A percentile compares a stretch with the other conserved stretches of the same genome.
Conservation (phyloP, 805 yeast species). For the Kazachstania bromeliacearum region DNA sequence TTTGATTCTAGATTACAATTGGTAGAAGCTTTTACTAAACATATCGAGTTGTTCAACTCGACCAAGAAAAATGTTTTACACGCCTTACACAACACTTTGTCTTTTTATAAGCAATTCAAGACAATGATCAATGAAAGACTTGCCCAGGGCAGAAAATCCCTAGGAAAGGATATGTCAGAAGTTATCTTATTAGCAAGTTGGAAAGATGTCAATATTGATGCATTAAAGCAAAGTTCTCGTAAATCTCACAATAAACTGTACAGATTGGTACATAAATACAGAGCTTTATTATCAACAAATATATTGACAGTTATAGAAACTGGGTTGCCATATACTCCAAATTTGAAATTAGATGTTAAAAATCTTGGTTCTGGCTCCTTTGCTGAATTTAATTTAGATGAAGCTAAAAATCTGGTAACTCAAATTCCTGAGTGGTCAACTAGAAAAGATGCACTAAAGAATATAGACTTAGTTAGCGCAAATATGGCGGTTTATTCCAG, state of each 20-base stretch:
- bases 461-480: slow-evolving; percentile 39
- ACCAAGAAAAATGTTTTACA: slow-evolving; percentile 17
- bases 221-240: slow-evolving; percentile 87
- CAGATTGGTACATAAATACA: slow-evolving; percentile 75
- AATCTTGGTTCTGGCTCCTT: slow-evolving; percentile 4
- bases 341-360: slow-evolving; percentile 5
- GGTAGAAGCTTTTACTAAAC: slow-evolving; percentile 54
- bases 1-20: slow-evolving; percentile 49
- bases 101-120: slow-evolving; percentile 59
- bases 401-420: slow-evolving; percentile 24
- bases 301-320: slow-evolving; percentile 48
- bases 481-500: slow-evolving; percentile 46
- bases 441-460: slow-evolving; percentile 49
- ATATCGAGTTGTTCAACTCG: slow-evolving; percentile 32
- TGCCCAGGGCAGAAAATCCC: slow-evolving; percentile 36
- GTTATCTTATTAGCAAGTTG: slow-evolving; percentile 86
- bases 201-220: slow-evolving; percentile 93
- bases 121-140: slow-evolving; percentile 41
- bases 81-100: slow-evolving; percentile 33
- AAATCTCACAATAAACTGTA: slow-evolving; percentile 77
- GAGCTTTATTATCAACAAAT: slow-evolving; percentile 46
- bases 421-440: slow-evolving; percentile 40
- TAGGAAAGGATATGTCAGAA: slow-evolving; percentile 77
- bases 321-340: slow-evolving; percentile 36
- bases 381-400: slow-evolving; percentile 7